Percentiles rank a stretch among this genome's conserved stretches.
Evolutionary conservation across 1,284 basidiomycete species (phyloP).

Genomic region (Rhodotorula mucilaginosa): DNA sequence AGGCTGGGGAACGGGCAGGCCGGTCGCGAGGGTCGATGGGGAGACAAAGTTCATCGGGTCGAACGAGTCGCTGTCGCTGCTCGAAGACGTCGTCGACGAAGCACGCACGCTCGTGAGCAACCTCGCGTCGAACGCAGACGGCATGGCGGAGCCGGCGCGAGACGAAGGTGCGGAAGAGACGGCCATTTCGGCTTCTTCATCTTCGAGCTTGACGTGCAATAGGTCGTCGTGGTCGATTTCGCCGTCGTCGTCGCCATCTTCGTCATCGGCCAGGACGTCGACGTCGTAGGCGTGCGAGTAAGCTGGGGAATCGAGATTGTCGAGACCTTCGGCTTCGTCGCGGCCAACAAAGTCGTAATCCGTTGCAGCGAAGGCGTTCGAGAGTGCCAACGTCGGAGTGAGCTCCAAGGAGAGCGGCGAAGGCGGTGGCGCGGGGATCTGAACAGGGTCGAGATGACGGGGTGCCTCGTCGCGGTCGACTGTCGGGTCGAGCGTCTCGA

Average conservation of each 20-base stretch:
- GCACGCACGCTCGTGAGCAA: constrained; percentile 23
- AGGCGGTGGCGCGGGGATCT: constrained; percentile 26
- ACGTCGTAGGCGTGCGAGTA: constrained; percentile 1
- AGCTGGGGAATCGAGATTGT: constrained; percentile 9
- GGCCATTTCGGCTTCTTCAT: constrained; percentile 8
- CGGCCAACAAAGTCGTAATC: constrained; percentile 38
- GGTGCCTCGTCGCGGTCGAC: not conserved
- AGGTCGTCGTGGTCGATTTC: constrained; percentile 31
- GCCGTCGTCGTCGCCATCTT: constrained; percentile 33
- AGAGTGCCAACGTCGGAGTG: constrained; percentile 19
- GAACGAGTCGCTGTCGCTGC: constrained; percentile 34
- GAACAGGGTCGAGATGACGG: constrained; percentile 2
- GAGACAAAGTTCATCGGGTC: constrained; percentile 34
- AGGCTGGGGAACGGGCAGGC: constrained; percentile 33
- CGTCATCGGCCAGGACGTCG: constrained; percentile 22
- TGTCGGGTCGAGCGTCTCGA: not conserved
- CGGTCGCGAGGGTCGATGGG: constrained; percentile 31
- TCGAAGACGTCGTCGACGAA: constrained; percentile 18
- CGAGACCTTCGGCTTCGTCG: constrained; percentile 17
- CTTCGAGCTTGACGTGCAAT: constrained; percentile 34
- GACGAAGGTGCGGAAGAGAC: constrained; percentile 24
- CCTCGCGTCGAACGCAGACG: constrained; percentile 18
- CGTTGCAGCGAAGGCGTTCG: constrained; percentile 15
- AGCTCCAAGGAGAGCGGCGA: constrained; percentile 39
- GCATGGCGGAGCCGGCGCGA: constrained; percentile 24